Conservation (phyloP, 2,329 filamentous ascomycete species). For the Ceratocystiopsis brevicomis region DNA sequence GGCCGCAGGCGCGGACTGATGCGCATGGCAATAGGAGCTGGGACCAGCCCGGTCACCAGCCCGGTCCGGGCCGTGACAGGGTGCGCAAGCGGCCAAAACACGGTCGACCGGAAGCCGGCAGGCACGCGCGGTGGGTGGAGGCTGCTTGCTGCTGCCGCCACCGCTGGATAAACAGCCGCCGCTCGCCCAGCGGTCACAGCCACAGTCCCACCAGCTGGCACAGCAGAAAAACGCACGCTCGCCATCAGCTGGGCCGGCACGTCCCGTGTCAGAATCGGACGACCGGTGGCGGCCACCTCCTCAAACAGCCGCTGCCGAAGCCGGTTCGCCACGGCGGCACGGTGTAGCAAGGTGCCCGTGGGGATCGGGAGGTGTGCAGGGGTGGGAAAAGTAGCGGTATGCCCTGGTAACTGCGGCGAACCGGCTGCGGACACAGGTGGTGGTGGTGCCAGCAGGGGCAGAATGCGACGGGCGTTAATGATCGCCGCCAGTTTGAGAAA, state of each 20-base stretch:
- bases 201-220: not conserved
- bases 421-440: not conserved
- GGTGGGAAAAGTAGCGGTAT: too few relatives aligned
- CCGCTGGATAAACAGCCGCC: not conserved
- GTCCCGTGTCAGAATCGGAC: not conserved
- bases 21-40: too few relatives aligned
- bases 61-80: too few relatives aligned
- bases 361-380: not conserved
- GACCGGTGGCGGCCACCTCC: conserved; percentile 12
- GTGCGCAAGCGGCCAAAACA: too few relatives aligned
- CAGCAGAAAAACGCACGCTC: not conserved
- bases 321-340: conserved; percentile 47
- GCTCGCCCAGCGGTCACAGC: too few relatives aligned
- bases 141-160: not conserved
- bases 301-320: conserved; percentile 28
- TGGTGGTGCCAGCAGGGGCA: not conserved
- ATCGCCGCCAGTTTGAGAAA: conserved; percentile 29
- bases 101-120: too few relatives aligned
- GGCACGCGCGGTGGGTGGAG: not conserved
- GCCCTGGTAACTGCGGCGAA: too few relatives aligned
- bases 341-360: conserved; percentile 31
- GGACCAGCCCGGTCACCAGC: too few relatives aligned
- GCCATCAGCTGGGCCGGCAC: conserved; percentile 7
- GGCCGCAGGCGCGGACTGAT: conserved; percentile 9
- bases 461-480: conserved; percentile 16